Conservation (phyloP, 2,329 filamentous ascomycete genomes). For the Aspergillus sp. region DNA sequence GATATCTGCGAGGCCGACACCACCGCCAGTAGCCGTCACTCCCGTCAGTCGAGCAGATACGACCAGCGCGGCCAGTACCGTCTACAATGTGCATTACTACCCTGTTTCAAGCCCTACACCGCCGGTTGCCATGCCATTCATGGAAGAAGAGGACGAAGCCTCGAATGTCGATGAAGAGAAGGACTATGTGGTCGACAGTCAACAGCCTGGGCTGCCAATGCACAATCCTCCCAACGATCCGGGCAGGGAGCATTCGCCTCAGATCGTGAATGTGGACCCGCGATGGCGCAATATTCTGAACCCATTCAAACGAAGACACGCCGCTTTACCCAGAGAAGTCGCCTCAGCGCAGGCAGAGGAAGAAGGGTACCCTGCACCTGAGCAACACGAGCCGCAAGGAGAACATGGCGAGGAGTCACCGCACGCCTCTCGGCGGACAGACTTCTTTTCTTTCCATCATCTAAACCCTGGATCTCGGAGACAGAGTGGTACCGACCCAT, state of each 20-base stretch:
- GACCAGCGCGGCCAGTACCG: slow-evolving; percentile 65
- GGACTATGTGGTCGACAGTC: slow-evolving; percentile 26
- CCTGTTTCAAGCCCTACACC: slow-evolving; percentile 55
- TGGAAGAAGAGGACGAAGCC: slow-evolving; percentile 38
- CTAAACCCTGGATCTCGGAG: slow-evolving; percentile 46
- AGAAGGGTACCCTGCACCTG: slow-evolving; percentile 30
- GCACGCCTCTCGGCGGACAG: slow-evolving; percentile 50
- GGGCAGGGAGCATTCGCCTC: slow-evolving; percentile 37
- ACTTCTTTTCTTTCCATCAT: slow-evolving; percentile 55
- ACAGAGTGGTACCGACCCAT: slow-evolving; percentile 42
- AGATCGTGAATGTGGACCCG: slow-evolving; percentile 36
- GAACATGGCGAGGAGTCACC: slow-evolving; percentile 50
- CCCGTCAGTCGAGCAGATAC: slow-evolving; percentile 65
- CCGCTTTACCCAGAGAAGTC: slow-evolving; percentile 64
- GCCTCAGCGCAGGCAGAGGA: slow-evolving; percentile 59
- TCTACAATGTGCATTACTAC: slow-evolving; percentile 67
- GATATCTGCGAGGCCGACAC: slow-evolving; percentile 39
- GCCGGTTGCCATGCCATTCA: slow-evolving; percentile 41
- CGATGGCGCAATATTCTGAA: slow-evolving; percentile 59
- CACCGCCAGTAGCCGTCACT: slow-evolving; percentile 55
- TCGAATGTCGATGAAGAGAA: slow-evolving; percentile 27
- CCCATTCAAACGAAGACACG: slow-evolving; percentile 62
- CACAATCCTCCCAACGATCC: slow-evolving; percentile 27
- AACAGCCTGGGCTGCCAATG: slow-evolving; percentile 14
- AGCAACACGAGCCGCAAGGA: slow-evolving; percentile 35